These are phyloP conservation scores for Sclerotinia glacialis DNA, from an alignment of 2,329 filamentous ascomycete species.

Conservation along the genomic window DNA sequence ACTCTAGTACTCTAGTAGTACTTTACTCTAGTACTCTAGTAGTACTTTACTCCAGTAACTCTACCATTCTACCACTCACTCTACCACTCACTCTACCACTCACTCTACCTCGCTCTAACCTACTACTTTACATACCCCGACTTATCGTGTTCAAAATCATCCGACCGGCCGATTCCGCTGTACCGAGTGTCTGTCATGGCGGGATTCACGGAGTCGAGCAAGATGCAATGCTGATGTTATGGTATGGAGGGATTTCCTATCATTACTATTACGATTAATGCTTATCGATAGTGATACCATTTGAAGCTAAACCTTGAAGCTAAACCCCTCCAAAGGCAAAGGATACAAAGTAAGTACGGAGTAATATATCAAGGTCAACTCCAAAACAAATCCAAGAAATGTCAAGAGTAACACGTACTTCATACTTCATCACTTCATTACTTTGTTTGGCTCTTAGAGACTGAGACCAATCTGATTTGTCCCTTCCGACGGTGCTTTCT, in stretches of 20 bases:
- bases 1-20: no score
- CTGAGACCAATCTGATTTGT: no score
- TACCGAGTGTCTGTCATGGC: not conserved
- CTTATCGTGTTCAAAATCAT: conserved; percentile 24
- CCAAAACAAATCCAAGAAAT: not conserved
- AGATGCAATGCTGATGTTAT: not conserved
- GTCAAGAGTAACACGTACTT: conserved; percentile 5
- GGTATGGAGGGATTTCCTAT: not conserved
- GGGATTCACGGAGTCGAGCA: not conserved
- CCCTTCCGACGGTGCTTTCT: no score
- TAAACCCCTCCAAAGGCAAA: not conserved
- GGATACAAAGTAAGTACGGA: not conserved
- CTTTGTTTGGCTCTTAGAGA: no score
- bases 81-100: no score
- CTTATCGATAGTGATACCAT: not conserved
- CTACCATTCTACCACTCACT: no score
- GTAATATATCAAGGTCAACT: not conserved
- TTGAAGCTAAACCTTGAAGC: not conserved
- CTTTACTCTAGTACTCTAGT: no score
- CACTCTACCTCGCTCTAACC: no score
- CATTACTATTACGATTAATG: no score
- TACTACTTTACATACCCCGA: conserved; percentile 17
- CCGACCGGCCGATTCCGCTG: not conserved
- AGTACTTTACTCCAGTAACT: no score
- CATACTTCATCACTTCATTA: not conserved